Base-by-base conservation (phyloP, 2,329 filamentous ascomycete genomes). In the Sarocladium oryzae region DNA sequence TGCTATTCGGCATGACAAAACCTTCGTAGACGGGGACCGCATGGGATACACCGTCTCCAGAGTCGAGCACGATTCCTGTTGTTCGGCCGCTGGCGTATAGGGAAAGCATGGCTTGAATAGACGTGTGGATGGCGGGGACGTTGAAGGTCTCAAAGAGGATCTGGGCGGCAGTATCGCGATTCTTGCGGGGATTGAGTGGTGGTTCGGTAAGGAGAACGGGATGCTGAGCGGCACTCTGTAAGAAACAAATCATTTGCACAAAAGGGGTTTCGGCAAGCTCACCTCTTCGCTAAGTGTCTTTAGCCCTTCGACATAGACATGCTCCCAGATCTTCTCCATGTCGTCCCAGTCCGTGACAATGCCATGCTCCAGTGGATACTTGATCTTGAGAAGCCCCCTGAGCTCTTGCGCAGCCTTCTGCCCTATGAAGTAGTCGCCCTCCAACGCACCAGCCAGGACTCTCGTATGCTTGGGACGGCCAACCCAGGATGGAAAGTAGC, bases 301-400 rank as follows among this genome's bases (percentile, higher is more conserved):
- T 62, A 99, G 70, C 57, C 95, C 93, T 64, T 96, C 92, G 53
- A 88, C 88, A 68, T 97, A 99, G 50, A 99, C 90, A 65, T 95
- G 93, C 63, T 95, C 88, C 93, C 93, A 99, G 71, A 99, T 99
- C 73, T 89, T 85, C 76, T 99, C 93, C 93, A 99, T 99, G 66
- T 99, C 93, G 66, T 97, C 93, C 93, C 93, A 99, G 70, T 99
- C 90, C 60, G 93, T 99, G 56, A 99, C 93, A 62, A 99, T 95
- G 60, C 93, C 93, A 68, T 99, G 93, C 73, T 97, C 93, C 51
- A 99, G 75, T 40, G 93, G 93, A 67, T 97, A 97, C 58, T 84
- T 81, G 61, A 99, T 96, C 79, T 97, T 99, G 60, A 99, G 78
- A 55, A 99, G 75, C 2, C 93, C 93, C 63, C 92, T 84, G 63